Conservation (phyloP, 2,329 filamentous ascomycete genomes). For the Dothideomycetidae sp. region DNA sequence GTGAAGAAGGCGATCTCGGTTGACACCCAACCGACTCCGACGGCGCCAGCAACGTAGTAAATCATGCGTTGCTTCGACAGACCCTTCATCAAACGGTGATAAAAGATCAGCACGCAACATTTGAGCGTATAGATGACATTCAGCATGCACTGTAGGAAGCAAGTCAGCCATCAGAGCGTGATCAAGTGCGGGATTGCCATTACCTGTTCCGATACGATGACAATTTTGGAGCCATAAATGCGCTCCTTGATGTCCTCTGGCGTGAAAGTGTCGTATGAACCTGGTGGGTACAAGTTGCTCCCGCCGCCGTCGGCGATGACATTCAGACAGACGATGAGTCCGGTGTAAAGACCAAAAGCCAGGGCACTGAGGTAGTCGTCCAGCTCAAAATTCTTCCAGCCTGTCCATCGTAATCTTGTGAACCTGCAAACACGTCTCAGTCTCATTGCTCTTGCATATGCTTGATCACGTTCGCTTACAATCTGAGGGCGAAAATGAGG, state of each 20-base stretch:
- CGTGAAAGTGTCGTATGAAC: constrained; percentile 25
- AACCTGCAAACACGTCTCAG: constrained; percentile 8
- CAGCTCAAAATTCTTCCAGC: constrained; percentile 7
- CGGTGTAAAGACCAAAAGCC: constrained; percentile 24
- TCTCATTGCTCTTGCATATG: not conserved
- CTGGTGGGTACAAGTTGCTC: constrained; percentile 30
- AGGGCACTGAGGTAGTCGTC: constrained; percentile 14
- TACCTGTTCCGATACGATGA: constrained; percentile 31
- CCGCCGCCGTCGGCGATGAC: constrained; percentile 28
- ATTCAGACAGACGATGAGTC: constrained; percentile 29
- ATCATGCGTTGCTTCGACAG: constrained; percentile 35
- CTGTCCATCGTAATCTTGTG: constrained; percentile 9
- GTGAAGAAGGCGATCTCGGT: constrained; percentile 43
- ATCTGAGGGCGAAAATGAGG: constrained; percentile 11
- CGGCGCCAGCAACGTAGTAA: constrained; percentile 36
- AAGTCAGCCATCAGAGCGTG: not conserved
- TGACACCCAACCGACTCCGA: constrained; percentile 32
- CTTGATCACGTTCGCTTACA: constrained; percentile 8
- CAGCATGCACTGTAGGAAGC: constrained; percentile 42
- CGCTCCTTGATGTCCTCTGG: constrained; percentile 27
- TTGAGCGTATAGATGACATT: constrained; percentile 44
- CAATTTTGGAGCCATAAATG: constrained; percentile 32
- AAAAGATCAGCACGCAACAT: constrained; percentile 43
- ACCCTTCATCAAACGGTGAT: constrained; percentile 39
- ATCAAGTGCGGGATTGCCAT: constrained; percentile 1